phyloP scores from a whole-genome alignment of 805 yeast genomes.

The Middelhovenomyces tepae region DNA sequence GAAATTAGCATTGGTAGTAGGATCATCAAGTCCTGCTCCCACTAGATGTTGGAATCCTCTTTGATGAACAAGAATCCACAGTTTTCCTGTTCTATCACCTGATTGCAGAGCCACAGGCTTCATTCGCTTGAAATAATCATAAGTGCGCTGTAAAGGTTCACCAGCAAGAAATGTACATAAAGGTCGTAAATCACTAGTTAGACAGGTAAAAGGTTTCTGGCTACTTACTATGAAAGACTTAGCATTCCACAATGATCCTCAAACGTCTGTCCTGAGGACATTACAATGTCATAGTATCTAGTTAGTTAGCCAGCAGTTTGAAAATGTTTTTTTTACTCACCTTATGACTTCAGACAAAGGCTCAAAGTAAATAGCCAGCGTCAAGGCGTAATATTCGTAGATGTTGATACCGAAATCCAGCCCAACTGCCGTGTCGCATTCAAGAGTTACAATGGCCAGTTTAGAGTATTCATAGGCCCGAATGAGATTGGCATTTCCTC shows the following conservation, averaged over 20 bases:
- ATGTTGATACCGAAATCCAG: constrained; percentile 31
- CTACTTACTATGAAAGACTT: constrained; percentile 16
- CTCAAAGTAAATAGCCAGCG: constrained; percentile 36
- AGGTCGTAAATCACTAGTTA: constrained; percentile 17
- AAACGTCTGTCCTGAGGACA: constrained; percentile 18
- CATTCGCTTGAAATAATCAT: constrained; percentile 13
- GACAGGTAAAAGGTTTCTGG: background rate
- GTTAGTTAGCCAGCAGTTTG: background rate
- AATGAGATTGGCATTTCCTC: constrained; percentile 26
- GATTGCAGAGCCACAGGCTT: constrained; percentile 12
- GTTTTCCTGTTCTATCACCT: constrained; percentile 15
- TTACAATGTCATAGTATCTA: constrained; percentile 18
- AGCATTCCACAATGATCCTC: constrained; percentile 19
- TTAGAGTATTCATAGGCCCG: constrained; percentile 36
- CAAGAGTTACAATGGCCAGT: constrained; percentile 33
- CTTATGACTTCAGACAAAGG: constrained; percentile 31
- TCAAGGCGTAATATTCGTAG: constrained; percentile 35
- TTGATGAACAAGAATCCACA: constrained; percentile 17
- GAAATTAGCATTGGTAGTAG: too few species aligned
- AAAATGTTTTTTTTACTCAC: constrained; percentile 13
- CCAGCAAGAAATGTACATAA: constrained; percentile 19
- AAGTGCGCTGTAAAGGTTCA: constrained; percentile 15
- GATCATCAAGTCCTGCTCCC: constrained; percentile 15
- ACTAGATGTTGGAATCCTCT: constrained; percentile 16
- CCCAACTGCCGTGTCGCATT: constrained; percentile 26